phyloP scores from a whole-genome alignment of 208 protist genomes.

The Trypanosoma brucei region DNA sequence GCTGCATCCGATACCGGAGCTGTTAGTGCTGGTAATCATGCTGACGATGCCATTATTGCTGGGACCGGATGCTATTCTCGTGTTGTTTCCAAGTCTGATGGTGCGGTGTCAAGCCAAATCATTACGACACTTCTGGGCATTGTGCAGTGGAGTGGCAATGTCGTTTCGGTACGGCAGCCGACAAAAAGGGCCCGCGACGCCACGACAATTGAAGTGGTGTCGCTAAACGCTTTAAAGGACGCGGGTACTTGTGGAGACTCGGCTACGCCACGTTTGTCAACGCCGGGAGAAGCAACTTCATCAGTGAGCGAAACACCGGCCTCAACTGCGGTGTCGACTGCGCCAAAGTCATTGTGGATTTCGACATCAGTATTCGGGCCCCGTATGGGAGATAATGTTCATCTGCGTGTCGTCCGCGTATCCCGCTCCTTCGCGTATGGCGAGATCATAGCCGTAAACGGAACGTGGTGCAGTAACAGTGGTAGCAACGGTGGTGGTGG shows the following conservation, averaged over 20 bases:
- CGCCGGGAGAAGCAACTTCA: too few species aligned
- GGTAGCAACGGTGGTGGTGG: not conserved
- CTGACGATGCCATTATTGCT: conserved; percentile 26
- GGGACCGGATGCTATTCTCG: conserved; percentile 57
- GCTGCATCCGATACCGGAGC: not conserved
- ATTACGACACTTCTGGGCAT: conserved; percentile 47
- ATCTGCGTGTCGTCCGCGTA: conserved; percentile 58
- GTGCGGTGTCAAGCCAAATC: conserved; percentile 22
- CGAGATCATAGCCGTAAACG: conserved; percentile 71
- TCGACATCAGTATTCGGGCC: conserved; percentile 38
- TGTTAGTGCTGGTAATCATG: not conserved
- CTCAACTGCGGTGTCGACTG: not conserved
- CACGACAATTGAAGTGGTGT: not conserved
- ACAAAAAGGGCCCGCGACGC: not conserved
- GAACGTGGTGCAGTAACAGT: conserved; percentile 52
- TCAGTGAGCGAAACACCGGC: not conserved
- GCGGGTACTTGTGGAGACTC: too few species aligned
- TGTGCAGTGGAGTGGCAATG: conserved; percentile 68
- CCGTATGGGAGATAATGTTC: conserved; percentile 49
- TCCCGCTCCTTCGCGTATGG: conserved; percentile 47
- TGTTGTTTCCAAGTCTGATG: conserved; percentile 4
- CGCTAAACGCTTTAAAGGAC: too few species aligned
- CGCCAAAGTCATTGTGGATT: conserved; percentile 1
- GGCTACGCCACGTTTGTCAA: too few species aligned
- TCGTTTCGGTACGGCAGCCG: conserved; percentile 39